Evolutionary conservation across 176 grass and related monocot genomes (phyloP).

Genomic region (Oropetium thomaeum): DNA sequence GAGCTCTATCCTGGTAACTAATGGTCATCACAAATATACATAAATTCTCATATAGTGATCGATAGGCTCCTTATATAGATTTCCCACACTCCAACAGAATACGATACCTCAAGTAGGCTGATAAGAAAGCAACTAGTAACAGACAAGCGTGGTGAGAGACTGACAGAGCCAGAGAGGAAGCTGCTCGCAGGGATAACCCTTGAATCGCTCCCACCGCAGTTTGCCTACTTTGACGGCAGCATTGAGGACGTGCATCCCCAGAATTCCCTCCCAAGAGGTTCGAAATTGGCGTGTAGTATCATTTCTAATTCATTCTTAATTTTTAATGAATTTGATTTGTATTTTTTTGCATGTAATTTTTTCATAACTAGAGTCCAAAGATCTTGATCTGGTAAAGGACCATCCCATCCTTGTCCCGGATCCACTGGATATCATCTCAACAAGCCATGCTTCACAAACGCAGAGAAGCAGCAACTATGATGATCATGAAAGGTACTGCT

Average conservation of each 20-base stretch:
- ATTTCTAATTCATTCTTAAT: background rate
- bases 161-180: conserved; percentile 45
- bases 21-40: background rate
- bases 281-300: background rate
- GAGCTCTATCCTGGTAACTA: conserved; percentile 32
- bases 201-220: background rate
- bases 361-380: conserved; percentile 27
- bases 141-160: conserved; percentile 37
- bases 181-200: conserved; percentile 6
- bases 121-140: conserved; percentile 25
- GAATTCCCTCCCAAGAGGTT: conserved; percentile 17
- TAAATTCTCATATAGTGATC: background rate
- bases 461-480: conserved; percentile 23
- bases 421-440: conserved; percentile 19
- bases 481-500: conserved; percentile 45
- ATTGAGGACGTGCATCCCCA: conserved; percentile 34
- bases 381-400: conserved; percentile 11
- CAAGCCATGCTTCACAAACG: conserved; percentile 25
- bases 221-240: conserved; percentile 32
- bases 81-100: conserved; percentile 13
- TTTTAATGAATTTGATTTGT: background rate
- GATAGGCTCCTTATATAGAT: background rate
- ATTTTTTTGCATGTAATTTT: background rate
- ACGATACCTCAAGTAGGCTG: conserved; percentile 30
- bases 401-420: background rate